Evolutionary conservation across 805 yeast species (phyloP).

Genomic region (Lipomyces starkeyi): DNA sequence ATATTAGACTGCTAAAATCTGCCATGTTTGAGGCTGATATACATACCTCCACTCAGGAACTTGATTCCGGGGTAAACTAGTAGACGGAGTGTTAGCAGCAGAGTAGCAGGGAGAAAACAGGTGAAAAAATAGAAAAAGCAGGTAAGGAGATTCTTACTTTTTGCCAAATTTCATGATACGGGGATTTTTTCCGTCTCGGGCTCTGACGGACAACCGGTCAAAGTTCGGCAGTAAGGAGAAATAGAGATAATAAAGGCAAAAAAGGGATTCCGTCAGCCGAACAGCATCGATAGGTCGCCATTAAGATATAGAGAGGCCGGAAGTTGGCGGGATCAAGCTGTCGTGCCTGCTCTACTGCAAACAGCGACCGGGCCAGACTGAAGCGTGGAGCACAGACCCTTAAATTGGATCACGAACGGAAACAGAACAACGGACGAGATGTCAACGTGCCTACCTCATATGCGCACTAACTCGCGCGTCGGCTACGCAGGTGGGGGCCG

Average conservation of each 20-base stretch:
- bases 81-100: background rate
- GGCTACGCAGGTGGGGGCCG: background rate
- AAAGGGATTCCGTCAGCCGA: background rate
- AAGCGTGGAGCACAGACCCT: background rate
- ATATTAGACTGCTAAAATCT: background rate
- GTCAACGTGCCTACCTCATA: background rate
- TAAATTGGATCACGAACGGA: background rate
- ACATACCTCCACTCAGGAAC: slow-evolving; percentile 86
- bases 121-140: too few species aligned
- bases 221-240: background rate
- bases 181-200: background rate
- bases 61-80: slow-evolving; percentile 71
- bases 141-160: slow-evolving; percentile 49
- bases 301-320: background rate
- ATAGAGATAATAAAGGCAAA: background rate
- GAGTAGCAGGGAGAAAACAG: background rate
- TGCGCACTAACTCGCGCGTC: background rate
- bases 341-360: too few species aligned
- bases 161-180: slow-evolving; percentile 77
- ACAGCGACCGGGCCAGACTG: too few species aligned
- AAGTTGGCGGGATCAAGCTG: background rate
- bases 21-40: background rate
- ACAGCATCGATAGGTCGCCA: slow-evolving; percentile 4
- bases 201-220: background rate
- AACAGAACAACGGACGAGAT: background rate